Evolutionary conservation across 441 rosid genomes (phyloP), one percentile per base, ranked within the genome.

Genomic region (Raphanus hybrid): DNA sequence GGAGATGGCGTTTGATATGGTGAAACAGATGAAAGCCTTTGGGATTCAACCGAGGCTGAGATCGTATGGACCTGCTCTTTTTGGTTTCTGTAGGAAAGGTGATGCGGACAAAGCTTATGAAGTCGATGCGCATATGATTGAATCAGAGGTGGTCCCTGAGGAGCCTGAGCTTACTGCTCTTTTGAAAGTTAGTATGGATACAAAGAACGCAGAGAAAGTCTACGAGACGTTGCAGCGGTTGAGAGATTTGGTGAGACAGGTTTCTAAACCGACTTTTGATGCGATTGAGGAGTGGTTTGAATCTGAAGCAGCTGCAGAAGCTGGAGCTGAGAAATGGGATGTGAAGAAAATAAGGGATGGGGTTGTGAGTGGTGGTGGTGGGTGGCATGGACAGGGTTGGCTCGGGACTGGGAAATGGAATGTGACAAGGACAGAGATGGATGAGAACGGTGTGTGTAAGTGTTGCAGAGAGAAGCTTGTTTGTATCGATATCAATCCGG

Each of bases 351-450:
- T 92, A 69, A 86, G 43, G 80, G 88, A 92, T 54, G 92, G 85
- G 66, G 79, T 95, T 80, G 66, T 77, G n/a, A 85, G 68, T 50
- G 90, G 94, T 63, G 99, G 99, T 73, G 98, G 99, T 80, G 99
- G 99, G 68, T 94, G 98, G 98, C 99, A 94, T 70, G 96, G 99
- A 57, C 90, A 85, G 64, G 98, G 99, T 59, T 94, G 99, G 98
- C 82, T 94, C 29, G 98, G 99, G 34, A 83, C 64, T 20, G 98
- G 99, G 8, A 70, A 75, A 29, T 94, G 99, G 99, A 89, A 76
- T 64, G 92, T 90, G 8, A 77, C 65, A 14, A 86, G 87, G 82
- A 88, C 94, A 64, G 84, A 82, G 75, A 87, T 91, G 87, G 87
- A 89, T 77, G 81, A 85, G 76, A 81, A 85, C 9, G 98, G 98